Percentiles rank a stretch among this genome's conserved stretches.
These are phyloP conservation scores for Fragaria nilgerrensis DNA, from an alignment of 306 rosid species.

Conservation along the genomic window DNA sequence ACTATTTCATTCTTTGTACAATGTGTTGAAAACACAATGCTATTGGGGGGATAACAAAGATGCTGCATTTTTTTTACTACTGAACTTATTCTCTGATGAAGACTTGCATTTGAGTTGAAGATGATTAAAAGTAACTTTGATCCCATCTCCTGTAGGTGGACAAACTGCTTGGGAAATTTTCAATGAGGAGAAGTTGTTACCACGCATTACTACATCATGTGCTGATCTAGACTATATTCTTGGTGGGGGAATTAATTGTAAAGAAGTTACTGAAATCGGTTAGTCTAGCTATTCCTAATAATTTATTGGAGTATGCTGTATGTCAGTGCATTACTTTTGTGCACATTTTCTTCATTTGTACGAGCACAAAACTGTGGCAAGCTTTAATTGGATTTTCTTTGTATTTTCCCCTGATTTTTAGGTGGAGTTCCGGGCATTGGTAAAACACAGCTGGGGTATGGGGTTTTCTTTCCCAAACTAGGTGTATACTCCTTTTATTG, in stretches of 20 bases:
- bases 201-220: constrained; percentile 72
- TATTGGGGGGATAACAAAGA: neutral
- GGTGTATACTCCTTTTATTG: constrained; percentile 10
- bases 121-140: neutral
- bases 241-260: constrained; percentile 79
- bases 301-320: neutral
- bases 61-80: neutral
- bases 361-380: neutral
- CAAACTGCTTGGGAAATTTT: constrained; percentile 94
- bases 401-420: constrained; percentile 21
- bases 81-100: neutral
- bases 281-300: constrained; percentile 34
- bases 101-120: neutral
- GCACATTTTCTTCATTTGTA: constrained; percentile 4
- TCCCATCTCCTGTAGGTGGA: constrained; percentile 47
- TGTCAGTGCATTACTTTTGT: neutral
- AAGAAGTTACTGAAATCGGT: constrained; percentile 96
- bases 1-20: neutral
- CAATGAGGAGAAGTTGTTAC: constrained; percentile 61
- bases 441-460: constrained; percentile 95
- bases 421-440: constrained; percentile 98
- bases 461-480: neutral
- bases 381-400: constrained; percentile 21
- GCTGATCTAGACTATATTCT: constrained; percentile 76
- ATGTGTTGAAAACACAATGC: neutral